A percentile compares a stretch with the other conserved stretches of the same genome.
phyloP scores from a whole-genome alignment of 495 filamentous ascomycete species.

The Xylaria intraflava region DNA sequence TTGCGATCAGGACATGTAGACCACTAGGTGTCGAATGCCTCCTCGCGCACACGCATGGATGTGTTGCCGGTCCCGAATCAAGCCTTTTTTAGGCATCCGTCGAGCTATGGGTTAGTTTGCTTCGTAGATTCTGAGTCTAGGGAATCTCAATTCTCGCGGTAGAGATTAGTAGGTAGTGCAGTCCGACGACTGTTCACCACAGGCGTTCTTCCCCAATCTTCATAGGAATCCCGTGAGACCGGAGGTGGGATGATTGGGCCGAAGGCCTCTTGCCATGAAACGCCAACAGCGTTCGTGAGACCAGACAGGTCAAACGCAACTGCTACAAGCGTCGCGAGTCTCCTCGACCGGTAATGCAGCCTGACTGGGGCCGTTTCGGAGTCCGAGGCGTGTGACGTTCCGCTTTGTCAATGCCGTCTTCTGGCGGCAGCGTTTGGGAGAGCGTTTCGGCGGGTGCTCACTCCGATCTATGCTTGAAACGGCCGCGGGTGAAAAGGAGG shows the following conservation, averaged over 20 bases:
- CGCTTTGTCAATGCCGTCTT: not conserved
- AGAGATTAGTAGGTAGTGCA: not conserved
- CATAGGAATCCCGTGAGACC: not conserved
- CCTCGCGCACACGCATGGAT: constrained; percentile 14
- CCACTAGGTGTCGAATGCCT: not conserved
- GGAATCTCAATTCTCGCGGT: not conserved
- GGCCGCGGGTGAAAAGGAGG: constrained; percentile 21
- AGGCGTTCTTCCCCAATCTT: not conserved
- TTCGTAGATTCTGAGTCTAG: not conserved
- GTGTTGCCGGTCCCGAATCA: constrained; percentile 6
- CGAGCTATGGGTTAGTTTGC: constrained; percentile 5
- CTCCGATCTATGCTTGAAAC: not conserved
- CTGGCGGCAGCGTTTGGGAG: not conserved
- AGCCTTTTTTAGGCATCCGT: constrained; percentile 13
- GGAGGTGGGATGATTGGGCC: not conserved
- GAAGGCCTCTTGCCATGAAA: constrained; percentile 1
- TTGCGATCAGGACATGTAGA: constrained; percentile 3
- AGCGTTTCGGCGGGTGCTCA: not conserved
- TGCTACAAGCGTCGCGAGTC: not conserved
- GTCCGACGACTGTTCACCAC: not conserved
- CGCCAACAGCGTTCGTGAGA: not conserved
- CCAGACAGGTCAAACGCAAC: not conserved
- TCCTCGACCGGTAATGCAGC: not conserved
- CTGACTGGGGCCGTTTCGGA: constrained; percentile 1
- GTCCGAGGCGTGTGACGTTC: not conserved